A percentile compares a stretch with the other conserved stretches of the same genome.
These are phyloP conservation scores for Trichoderma sp. DNA, from an alignment of 2,329 filamentous ascomycete genomes.

Conservation along the genomic window DNA sequence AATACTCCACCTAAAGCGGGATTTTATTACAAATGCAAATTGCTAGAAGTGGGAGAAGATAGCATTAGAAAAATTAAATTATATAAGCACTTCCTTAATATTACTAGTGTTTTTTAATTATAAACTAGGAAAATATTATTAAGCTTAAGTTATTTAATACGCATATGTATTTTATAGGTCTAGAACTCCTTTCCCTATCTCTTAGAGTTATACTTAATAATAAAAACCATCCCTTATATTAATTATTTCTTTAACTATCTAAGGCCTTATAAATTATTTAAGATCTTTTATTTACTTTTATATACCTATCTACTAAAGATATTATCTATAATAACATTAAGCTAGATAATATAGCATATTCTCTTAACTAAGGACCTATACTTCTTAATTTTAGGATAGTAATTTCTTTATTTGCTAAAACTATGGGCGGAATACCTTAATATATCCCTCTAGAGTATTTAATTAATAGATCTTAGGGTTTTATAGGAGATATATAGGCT, in stretches of 20 bases:
- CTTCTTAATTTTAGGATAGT: not conserved
- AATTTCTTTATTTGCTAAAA: not conserved
- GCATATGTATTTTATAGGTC: not conserved
- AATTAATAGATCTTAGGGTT: not conserved
- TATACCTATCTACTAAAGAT: not conserved
- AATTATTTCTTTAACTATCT: not conserved
- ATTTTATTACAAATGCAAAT: not conserved
- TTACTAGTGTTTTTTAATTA: not conserved
- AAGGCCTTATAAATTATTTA: not conserved
- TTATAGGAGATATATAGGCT: constrained; percentile 4
- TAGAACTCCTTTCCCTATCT: not conserved
- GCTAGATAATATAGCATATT: constrained; percentile 4
- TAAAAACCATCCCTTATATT: not conserved
- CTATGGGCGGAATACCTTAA: not conserved
- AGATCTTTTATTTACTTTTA: not conserved
- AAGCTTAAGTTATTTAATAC: not conserved
- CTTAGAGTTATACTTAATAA: not conserved
- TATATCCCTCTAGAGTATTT: constrained; percentile 3
- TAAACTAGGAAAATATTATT: not conserved
- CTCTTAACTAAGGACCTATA: constrained; percentile 20
- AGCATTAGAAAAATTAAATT: not conserved
- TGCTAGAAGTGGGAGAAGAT: not conserved
- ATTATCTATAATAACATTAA: constrained; percentile 1
- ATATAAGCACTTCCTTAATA: not conserved
- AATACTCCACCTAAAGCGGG: not conserved